Conservation (phyloP, 139 green algal genomes). For the Pleodorina starrii region DNA sequence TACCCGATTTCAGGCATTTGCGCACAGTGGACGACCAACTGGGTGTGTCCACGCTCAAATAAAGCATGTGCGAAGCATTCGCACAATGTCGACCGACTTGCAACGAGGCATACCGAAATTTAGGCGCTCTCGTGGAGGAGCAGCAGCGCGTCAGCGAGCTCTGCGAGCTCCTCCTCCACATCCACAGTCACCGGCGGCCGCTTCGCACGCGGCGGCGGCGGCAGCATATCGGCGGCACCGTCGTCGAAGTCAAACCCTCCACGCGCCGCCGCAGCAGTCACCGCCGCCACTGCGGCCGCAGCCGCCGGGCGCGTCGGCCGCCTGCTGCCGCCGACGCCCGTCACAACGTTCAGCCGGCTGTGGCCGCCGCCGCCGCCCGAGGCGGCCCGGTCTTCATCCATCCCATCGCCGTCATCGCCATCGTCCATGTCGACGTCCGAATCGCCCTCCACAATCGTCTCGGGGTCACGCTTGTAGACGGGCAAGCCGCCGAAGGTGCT, state of each 20-base stretch:
- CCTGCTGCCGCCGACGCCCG: not conserved
- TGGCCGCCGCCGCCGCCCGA: not conserved
- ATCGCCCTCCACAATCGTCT: conserved; percentile 35
- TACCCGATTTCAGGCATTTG: not conserved
- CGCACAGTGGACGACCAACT: not conserved
- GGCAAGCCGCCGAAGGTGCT: not conserved
- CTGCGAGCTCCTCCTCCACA: conserved; percentile 73
- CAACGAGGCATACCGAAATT: not conserved
- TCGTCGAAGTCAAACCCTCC: not conserved
- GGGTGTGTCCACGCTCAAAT: not conserved
- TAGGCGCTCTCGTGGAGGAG: conserved; percentile 72
- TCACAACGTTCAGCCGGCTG: not conserved
- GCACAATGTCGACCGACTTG: not conserved
- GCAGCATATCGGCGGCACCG: not conserved
- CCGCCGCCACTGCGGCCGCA: conserved; percentile 28
- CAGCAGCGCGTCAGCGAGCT: conserved; percentile 75
- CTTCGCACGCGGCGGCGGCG: not conserved
- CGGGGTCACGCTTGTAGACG: not conserved
- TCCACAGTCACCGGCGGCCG: conserved; percentile 50
- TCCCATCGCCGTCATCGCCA: conserved; percentile 22
- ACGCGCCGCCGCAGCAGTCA: not conserved
- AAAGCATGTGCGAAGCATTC: not conserved
- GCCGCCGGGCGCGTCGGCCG: conserved; percentile 7
- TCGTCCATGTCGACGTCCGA: conserved; percentile 45
- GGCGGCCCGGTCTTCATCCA: not conserved